Base-by-base conservation (phyloP, 1,139 yeast species). In the Candida albicans region DNA sequence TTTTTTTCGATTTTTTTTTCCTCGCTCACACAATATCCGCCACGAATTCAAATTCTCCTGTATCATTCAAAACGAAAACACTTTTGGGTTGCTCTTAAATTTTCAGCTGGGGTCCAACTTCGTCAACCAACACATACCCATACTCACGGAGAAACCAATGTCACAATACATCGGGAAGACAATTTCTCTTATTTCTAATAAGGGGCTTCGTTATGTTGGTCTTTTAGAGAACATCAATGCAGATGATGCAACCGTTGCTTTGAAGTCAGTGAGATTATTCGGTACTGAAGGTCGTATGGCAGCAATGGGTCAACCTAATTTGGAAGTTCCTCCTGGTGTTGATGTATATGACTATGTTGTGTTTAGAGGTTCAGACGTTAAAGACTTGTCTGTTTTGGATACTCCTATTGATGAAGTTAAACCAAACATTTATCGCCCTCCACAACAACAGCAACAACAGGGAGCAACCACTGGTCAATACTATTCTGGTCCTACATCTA, bases 271-370 rank as follows among this genome's bases (percentile, higher is more conserved):
- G 39, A 79, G 91, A 50, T 83, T 91, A 42, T 85, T 84, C 56
- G 99, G 99, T 44, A 87, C 98, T 12, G 99, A 93, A 63, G 97
- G 96, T 26, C 80, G 99, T 57, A 75, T 86, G 56, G 74, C 76
- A 24, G 64, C 60, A 41, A 56, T 55, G 37, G 82, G 82, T 30
- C 87, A 85, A 62, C 86, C 89, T 1, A 53, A 75, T 22, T 74
- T 78, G 51, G 96, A 89, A 62, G 83, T 90, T 36, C 79, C 83
- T 45, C 89, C 97, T 5, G 81, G 87, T 12, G 74, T 75, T 35
- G 87, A 84, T 41, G 76, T 86, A 14, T 88, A 82, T 62, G 93
- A 88, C 36, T 81, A 80, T 51, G 91, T 93, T 47, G 90, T 87
- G 40, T 87, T 93, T 62, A 81, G 95, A 53, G 99, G 99, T 33